Percentiles rank a stretch among this genome's conserved stretches.
Evolutionary conservation across 2,329 filamentous ascomycete species (phyloP).

Genomic region (Clathrospora elynae): DNA sequence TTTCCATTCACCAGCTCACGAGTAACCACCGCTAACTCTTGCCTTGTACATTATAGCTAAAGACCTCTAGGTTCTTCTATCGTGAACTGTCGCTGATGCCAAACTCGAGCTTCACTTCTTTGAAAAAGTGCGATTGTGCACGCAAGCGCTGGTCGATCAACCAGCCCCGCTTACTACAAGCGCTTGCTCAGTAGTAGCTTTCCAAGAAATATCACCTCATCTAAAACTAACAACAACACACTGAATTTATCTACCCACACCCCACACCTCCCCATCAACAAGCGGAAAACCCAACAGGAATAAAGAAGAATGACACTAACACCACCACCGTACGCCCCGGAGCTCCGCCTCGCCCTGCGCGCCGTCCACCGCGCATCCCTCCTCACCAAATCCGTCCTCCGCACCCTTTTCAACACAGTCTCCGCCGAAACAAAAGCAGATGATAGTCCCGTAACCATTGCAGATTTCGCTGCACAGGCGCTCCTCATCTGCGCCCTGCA

Average conservation of each 20-base stretch:
- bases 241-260: slow-evolving; percentile 13
- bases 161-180: slow-evolving; percentile 23
- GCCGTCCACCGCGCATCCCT: slow-evolving; percentile 62
- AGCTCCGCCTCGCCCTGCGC: slow-evolving; percentile 40
- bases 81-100: not conserved
- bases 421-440: slow-evolving; percentile 62
- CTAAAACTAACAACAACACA: slow-evolving; percentile 19
- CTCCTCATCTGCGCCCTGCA: slow-evolving; percentile 64
- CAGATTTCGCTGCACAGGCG: slow-evolving; percentile 68
- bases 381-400: slow-evolving; percentile 61
- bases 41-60: not conserved
- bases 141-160: too few relatives aligned
- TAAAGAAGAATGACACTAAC: slow-evolving; percentile 6
- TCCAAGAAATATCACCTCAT: slow-evolving; percentile 13
- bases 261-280: slow-evolving; percentile 8
- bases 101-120: slow-evolving; percentile 7
- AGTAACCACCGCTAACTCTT: slow-evolving; percentile 4
- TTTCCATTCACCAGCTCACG: not conserved
- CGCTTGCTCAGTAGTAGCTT: slow-evolving; percentile 14
- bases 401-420: slow-evolving; percentile 53
- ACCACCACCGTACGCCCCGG: slow-evolving; percentile 28
- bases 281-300: slow-evolving; percentile 5
- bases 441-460: slow-evolving; percentile 65
- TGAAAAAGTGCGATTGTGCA: not conserved
- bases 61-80: not conserved